Conservation (phyloP, 257 asterid species). For the Solanum paucissectum region DNA sequence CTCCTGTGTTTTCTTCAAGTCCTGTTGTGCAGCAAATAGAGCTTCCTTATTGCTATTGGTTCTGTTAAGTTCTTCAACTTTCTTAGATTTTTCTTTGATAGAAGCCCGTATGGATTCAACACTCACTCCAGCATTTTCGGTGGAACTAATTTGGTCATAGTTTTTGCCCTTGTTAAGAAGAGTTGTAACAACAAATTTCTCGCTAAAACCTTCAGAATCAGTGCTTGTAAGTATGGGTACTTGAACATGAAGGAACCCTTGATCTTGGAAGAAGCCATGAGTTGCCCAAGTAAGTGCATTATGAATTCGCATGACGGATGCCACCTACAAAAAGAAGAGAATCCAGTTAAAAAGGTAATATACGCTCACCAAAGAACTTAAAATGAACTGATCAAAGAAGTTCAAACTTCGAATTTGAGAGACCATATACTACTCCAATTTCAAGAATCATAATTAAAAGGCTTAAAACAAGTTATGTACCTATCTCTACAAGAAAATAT, state of each 20-base stretch:
- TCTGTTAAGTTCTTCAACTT: constrained; percentile 63
- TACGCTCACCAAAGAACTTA: neutral
- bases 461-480: neutral
- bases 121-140: constrained; percentile 15
- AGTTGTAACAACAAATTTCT: constrained; percentile 54
- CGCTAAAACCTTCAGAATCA: constrained; percentile 37
- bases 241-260: constrained; percentile 64
- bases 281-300: constrained; percentile 49
- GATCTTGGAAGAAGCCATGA: constrained; percentile 42
- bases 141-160: constrained; percentile 11
- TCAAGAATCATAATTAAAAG: neutral
- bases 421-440: neutral
- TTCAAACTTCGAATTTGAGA: neutral
- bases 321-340: constrained; percentile 44
- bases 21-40: constrained; percentile 50
- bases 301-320: constrained; percentile 66
- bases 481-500: neutral
- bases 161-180: constrained; percentile 17
- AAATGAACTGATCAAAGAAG: neutral
- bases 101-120: constrained; percentile 43
- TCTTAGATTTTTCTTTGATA: constrained; percentile 43
- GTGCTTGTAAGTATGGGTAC: constrained; percentile 71
- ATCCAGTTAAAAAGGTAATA: neutral
- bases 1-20: constrained; percentile 52
- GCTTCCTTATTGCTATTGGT: constrained; percentile 78